These are phyloP conservation scores for Penicillium sp. DNA, from an alignment of 2,329 filamentous ascomycete genomes.

Conservation along the genomic window DNA sequence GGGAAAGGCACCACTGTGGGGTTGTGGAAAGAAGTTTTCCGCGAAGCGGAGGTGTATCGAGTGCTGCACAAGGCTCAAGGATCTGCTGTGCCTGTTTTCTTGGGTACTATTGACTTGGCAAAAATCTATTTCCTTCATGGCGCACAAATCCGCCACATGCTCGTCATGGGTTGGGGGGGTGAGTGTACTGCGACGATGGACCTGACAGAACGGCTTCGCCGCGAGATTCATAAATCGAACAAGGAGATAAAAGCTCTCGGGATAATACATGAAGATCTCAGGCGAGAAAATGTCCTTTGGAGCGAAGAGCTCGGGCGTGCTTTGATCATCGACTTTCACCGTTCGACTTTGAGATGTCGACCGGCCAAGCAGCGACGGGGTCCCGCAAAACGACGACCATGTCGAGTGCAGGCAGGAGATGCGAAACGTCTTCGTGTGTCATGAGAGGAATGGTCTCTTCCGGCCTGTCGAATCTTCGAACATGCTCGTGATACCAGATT, in stretches of 20 bases:
- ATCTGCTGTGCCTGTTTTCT: neutral
- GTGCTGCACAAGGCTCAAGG: neutral
- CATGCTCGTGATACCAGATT: neutral
- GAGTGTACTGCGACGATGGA: neutral
- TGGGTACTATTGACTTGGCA: neutral
- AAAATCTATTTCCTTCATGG: neutral
- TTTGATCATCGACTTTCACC: neutral
- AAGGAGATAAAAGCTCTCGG: neutral
- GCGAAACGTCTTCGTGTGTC: neutral
- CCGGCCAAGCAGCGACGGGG: neutral
- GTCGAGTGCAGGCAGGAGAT: neutral
- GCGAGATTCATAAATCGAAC: neutral
- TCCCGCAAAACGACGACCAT: neutral
- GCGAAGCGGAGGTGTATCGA: neutral
- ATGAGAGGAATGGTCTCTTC: neutral
- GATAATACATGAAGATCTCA: neutral
- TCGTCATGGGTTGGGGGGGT: neutral
- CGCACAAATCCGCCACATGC: neutral
- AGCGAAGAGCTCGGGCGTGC: neutral
- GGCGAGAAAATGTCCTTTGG: neutral
- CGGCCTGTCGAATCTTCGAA: neutral
- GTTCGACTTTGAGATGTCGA: neutral
- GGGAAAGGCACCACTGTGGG: slow-evolving; percentile 33
- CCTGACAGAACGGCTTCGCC: neutral
- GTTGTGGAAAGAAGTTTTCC: neutral